These are phyloP conservation scores for Simmondsia chinensis DNA, from an alignment of 148 eudicot genomes.

Conservation along the genomic window DNA sequence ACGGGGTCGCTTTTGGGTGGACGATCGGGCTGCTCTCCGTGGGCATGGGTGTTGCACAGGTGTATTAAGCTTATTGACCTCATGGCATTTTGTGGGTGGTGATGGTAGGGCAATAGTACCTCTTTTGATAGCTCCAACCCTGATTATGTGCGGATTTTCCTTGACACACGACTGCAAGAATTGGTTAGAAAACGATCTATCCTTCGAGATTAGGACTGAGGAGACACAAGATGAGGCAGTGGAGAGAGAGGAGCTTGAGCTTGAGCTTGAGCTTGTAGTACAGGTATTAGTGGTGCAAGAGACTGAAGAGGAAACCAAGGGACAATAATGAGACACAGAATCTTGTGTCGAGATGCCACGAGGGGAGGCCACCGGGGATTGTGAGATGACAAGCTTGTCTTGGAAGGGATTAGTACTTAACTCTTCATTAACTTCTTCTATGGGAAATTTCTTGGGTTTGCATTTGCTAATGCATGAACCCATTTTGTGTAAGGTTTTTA, in stretches of 20 bases:
- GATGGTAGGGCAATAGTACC: no score
- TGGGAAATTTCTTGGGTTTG: slow-evolving; percentile 36
- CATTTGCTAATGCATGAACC: slow-evolving; percentile 76
- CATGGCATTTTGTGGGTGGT: slow-evolving; percentile 4
- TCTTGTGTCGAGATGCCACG: slow-evolving; percentile 7
- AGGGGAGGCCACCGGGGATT: slow-evolving; percentile 24
- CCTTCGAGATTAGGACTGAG: slow-evolving; percentile 22
- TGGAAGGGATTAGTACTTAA: slow-evolving; percentile 13
- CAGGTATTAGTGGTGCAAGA: slow-evolving; percentile 23
- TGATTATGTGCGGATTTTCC: slow-evolving; percentile 36
- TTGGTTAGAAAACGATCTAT: slow-evolving; percentile 43
- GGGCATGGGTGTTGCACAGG: slow-evolving; percentile 18
- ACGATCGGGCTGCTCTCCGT: slow-evolving; percentile 6
- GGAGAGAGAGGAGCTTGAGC: slow-evolving; percentile 21
- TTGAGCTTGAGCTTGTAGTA: slow-evolving; percentile 13
- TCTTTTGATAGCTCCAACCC: not conserved
- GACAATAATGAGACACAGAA: slow-evolving; percentile 20
- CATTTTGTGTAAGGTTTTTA: slow-evolving; percentile 21
- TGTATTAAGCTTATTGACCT: slow-evolving; percentile 7
- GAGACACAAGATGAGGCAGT: slow-evolving; percentile 35
- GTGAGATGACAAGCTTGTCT: slow-evolving; percentile 68
- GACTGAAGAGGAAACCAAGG: slow-evolving; percentile 23
- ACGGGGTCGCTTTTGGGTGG: slow-evolving; percentile 51
- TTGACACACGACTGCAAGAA: slow-evolving; percentile 39
- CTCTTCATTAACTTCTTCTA: slow-evolving; percentile 1